A percentile compares a stretch with the other conserved stretches of the same genome.
Conservation (phyloP, 1,139 yeast species). For the Wickerhamomyces sp. region DNA sequence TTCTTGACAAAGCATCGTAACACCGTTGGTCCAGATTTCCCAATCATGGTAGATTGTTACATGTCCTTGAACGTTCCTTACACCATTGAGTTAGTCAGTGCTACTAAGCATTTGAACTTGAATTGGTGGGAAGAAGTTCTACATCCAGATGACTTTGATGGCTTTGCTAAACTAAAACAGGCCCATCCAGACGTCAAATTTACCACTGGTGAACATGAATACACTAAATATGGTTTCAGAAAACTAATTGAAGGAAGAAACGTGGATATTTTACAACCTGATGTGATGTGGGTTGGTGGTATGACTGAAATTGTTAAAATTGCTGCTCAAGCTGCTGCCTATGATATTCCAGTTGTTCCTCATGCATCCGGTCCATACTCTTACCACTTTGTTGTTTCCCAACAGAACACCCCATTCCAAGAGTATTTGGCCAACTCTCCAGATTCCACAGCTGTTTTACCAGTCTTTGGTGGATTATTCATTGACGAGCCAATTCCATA, state of each 20-base stretch:
- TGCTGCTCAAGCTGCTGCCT: slow-evolving; percentile 46
- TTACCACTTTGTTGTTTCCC: slow-evolving; percentile 45
- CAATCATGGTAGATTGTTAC: slow-evolving; percentile 48
- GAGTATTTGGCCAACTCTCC: slow-evolving; percentile 48
- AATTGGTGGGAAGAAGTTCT: slow-evolving; percentile 50
- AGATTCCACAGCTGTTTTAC: slow-evolving; percentile 40
- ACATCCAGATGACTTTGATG: slow-evolving; percentile 47
- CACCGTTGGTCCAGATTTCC: slow-evolving; percentile 45
- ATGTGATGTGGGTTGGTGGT: slow-evolving; percentile 52
- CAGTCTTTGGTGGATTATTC: slow-evolving; percentile 44
- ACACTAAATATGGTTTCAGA: slow-evolving; percentile 46
- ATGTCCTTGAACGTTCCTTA: slow-evolving; percentile 45
- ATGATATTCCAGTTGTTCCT: slow-evolving; percentile 48
- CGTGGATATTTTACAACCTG: slow-evolving; percentile 45
- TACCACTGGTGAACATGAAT: slow-evolving; percentile 50
- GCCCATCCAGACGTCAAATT: slow-evolving; percentile 43
- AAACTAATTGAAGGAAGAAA: slow-evolving; percentile 44
- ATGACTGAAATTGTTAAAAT: slow-evolving; percentile 42
- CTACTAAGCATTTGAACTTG: slow-evolving; percentile 39
- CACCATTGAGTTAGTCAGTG: slow-evolving; percentile 41
- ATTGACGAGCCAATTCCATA: slow-evolving; percentile 43
- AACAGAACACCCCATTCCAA: slow-evolving; percentile 46
- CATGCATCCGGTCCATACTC: slow-evolving; percentile 50
- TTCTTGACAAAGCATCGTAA: slow-evolving; percentile 40
- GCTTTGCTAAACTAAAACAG: slow-evolving; percentile 39